A percentile compares a stretch with the other conserved stretches of the same genome.
Conservation (phyloP, 2,329 filamentous ascomycete species). For the Grosmannia clavigera region DNA sequence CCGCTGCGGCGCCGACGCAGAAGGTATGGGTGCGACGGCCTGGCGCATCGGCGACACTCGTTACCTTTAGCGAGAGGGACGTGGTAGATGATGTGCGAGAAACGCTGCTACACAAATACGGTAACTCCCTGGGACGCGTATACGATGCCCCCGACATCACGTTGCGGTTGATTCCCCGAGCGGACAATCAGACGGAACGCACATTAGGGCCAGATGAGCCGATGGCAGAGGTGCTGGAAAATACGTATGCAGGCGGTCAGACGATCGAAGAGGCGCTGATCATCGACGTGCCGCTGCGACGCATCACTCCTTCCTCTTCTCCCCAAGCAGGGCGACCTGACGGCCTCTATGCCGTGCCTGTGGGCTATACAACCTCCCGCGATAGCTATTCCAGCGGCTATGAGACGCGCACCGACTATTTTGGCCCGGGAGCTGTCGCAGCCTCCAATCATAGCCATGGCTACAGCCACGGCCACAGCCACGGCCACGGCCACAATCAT, state of each 20-base stretch:
- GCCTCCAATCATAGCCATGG: not conserved
- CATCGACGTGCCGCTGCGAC: constrained; percentile 69
- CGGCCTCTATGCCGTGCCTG: not conserved
- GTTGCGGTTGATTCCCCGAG: constrained; percentile 63
- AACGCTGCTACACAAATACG: constrained; percentile 83
- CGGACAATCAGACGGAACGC: constrained; percentile 48
- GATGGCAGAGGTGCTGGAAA: constrained; percentile 64
- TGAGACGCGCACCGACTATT: constrained; percentile 65
- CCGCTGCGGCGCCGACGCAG: constrained; percentile 33
- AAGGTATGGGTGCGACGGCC: constrained; percentile 95
- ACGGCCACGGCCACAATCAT: constrained; percentile 14
- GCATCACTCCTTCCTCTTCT: constrained; percentile 63
- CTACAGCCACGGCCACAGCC: not conserved
- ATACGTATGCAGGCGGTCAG: constrained; percentile 78
- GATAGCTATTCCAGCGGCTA: not conserved
- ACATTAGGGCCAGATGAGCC: constrained; percentile 75
- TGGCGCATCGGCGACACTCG: constrained; percentile 72
- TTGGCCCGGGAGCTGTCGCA: constrained; percentile 44
- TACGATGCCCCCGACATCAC: constrained; percentile 87
- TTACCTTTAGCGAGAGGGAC: constrained; percentile 76
- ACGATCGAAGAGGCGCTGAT: constrained; percentile 77
- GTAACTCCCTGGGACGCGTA: constrained; percentile 76
- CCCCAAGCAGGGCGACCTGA: constrained; percentile 31
- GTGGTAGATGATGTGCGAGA: constrained; percentile 92
- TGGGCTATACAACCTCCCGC: not conserved